Evolutionary conservation across 148 eudicot species (phyloP).

Genomic region (Hydrangea macrophylla): DNA sequence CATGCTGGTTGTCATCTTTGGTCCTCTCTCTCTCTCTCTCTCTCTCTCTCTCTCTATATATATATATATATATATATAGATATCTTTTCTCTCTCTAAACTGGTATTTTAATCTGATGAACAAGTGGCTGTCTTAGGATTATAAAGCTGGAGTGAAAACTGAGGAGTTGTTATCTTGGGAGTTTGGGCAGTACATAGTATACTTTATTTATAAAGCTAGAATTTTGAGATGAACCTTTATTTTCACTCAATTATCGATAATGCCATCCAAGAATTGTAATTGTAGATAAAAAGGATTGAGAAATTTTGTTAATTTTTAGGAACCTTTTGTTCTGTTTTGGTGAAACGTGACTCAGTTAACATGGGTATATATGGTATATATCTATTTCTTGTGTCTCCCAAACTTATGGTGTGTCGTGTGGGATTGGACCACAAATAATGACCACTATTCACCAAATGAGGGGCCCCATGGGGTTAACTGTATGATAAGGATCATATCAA

Average conservation of each 20-base stretch:
- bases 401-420: no score
- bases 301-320: no score
- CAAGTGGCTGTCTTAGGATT: conserved; percentile 7
- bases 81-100: no score
- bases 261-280: conserved; percentile 13
- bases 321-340: conserved; percentile 29
- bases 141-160: conserved; percentile 16
- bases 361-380: background rate
- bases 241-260: background rate
- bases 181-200: conserved; percentile 2
- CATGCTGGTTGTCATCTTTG: conserved; percentile 23
- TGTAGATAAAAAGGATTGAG: background rate
- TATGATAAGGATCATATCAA: background rate
- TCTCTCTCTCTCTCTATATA: no score
- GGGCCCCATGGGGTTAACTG: background rate
- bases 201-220: conserved; percentile 27
- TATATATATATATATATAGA: no score
- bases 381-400: background rate
- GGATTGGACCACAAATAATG: no score
- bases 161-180: conserved; percentile 11
- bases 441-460: no score
- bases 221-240: background rate
- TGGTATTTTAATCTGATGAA: no score
- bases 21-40: background rate
- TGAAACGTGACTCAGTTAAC: conserved; percentile 17